Conservation (phyloP, 1,284 basidiomycete genomes). For the Wolfiporia cocos region DNA sequence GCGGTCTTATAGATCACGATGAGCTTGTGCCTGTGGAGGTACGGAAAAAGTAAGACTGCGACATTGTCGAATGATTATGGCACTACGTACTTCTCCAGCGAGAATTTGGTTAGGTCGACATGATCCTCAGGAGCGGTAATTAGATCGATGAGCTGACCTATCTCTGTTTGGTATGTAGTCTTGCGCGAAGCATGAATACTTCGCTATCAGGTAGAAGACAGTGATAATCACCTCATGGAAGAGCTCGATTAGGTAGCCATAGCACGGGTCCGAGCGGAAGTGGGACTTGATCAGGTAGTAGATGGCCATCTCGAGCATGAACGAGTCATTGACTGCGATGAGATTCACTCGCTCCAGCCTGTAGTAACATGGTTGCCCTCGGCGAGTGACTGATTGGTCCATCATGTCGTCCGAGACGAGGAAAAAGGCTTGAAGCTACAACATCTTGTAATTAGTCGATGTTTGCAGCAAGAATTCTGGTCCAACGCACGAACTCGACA, state of each 20-base stretch:
- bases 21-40: slow-evolving; percentile 65
- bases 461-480: not conserved
- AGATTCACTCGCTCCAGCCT: slow-evolving; percentile 69
- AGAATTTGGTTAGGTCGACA: slow-evolving; percentile 88
- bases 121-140: slow-evolving; percentile 91
- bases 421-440: slow-evolving; percentile 94
- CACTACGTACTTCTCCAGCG: slow-evolving; percentile 59
- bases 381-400: slow-evolving; percentile 90
- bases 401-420: slow-evolving; percentile 98
- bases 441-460: not conserved
- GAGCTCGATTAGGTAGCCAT: slow-evolving; percentile 85
- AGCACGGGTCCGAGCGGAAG: slow-evolving; percentile 80
- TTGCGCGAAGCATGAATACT: slow-evolving; percentile 26
- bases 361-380: slow-evolving; percentile 99
- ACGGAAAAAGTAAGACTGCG: not conserved
- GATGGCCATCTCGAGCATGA: slow-evolving; percentile 95
- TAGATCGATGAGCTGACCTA: slow-evolving; percentile 93
- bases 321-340: slow-evolving; percentile 95
- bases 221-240: slow-evolving; percentile 69
- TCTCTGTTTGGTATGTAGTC: slow-evolving; percentile 91
- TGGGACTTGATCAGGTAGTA: slow-evolving; percentile 88
- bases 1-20: slow-evolving; percentile 99
- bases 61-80: not conserved
- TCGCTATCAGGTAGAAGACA: not conserved
- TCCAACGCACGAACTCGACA: slow-evolving; percentile 78